Evolutionary conservation across 1,139 yeast genomes (phyloP), one percentile per base, ranked within the genome.

Genomic region (Pichia sp.): DNA sequence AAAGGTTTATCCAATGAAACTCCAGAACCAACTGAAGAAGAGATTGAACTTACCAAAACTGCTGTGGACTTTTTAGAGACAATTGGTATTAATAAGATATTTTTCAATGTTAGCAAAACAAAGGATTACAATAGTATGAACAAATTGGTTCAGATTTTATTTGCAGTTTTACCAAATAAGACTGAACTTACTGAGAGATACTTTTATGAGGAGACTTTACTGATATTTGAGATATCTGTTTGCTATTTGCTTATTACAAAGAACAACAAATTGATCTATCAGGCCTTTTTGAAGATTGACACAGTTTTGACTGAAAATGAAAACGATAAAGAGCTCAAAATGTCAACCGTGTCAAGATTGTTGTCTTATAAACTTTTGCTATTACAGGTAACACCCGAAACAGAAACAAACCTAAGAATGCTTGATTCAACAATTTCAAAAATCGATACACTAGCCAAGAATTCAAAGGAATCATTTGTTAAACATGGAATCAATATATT

Each of bases 21-120:
- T 2, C 82, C 84, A 7, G 96, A 89, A 58, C 98, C 98, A 4
- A 75, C 93, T 1, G 94, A 84, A 44, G 95, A 84, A 52, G 97
- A 89, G 54, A 80, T 93, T 38, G 96, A 88, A 48, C 74, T 86
- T 2, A 84, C 97, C 0, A 62, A 83, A 20, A 80, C 88, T 5
- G 82, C 96, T 0, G 65, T 83, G 43, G 95, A 89, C 51, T 89
- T 96, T 56, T 70, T 88, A 40, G 75, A 74, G 42, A 75, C 88
- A 1, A 74, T 89, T 47, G 73, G 73, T 36, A 63, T 86, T 10
- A 63, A 73, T 1, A 63, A 63, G 3, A 62, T 83, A 6, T 70
- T 82, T 47, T 68, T 66, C 30, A 62, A 62, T 32, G 62, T 75
- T 12, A 50, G 56, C 34, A 56, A 58, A 36, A 66, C 66, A 0